Conservation (phyloP, 2,329 filamentous ascomycete genomes). For the Ophiostoma himal-ulmi region DNA sequence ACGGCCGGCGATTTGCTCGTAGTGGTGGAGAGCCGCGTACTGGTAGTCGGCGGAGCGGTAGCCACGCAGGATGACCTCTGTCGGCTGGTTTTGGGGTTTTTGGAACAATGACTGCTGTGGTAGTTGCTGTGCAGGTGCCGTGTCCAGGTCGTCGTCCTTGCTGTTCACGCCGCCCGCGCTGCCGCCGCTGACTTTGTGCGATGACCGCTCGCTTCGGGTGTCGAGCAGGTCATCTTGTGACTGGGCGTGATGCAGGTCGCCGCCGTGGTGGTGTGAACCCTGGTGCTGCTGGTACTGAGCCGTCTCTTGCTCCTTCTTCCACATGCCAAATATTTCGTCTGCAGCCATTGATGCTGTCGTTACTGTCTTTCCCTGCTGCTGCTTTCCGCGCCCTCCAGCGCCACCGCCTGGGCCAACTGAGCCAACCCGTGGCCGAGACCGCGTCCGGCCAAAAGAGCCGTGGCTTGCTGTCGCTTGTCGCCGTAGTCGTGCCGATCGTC, state of each 20-base stretch:
- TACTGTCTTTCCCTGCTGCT: conserved; percentile 43
- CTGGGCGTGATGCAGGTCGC: conserved; percentile 26
- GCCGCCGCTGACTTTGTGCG: conserved; percentile 27
- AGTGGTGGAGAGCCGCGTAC: conserved; percentile 86
- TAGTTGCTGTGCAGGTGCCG: conserved; percentile 26
- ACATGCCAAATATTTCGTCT: conserved; percentile 56
- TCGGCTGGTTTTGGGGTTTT: conserved; percentile 38
- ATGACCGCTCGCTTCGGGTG: conserved; percentile 20
- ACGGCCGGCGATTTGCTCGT: conserved; percentile 75
- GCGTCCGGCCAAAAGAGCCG: conserved; percentile 61
- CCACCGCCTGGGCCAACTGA: conserved; percentile 20
- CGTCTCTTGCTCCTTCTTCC: conserved; percentile 44
- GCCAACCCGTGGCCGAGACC: conserved; percentile 41
- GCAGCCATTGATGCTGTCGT: conserved; percentile 53
- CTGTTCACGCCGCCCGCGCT: conserved; percentile 13
- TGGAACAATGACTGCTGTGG: conserved; percentile 11
- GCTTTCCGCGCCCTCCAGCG: conserved; percentile 14
- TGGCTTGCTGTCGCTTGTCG: conserved; percentile 44
- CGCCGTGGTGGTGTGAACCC: conserved; percentile 16
- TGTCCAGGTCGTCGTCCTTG: conserved; percentile 25
- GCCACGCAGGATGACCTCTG: conserved; percentile 80
- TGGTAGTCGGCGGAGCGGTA: conserved; percentile 60
- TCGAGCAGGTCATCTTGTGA: conserved; percentile 25
- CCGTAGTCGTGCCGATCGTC: conserved; percentile 46
- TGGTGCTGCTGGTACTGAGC: conserved; percentile 19